Evolutionary conservation across 208 protist species (phyloP), one percentile per base, ranked within the genome.

Genomic region (Wallacemonas sp.): DNA sequence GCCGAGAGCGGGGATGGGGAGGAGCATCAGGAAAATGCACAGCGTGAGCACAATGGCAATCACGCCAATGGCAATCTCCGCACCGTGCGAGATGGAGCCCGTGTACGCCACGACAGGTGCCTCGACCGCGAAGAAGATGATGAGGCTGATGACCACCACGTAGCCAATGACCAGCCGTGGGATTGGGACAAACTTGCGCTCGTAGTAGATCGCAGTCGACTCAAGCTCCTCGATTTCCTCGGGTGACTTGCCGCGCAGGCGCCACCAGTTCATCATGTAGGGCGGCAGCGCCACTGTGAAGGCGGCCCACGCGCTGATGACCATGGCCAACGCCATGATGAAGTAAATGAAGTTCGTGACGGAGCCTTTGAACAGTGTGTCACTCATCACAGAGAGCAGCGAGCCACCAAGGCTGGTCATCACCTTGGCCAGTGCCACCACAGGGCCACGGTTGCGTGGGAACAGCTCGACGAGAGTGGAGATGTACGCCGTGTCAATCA

Each of bases 371-470:
- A 90, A 90, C 44, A 90, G 56, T n/a, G 72, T 85, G 33, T 57
- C 54, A 58, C 72, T 80, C 33, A 90, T 23, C 8, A 70, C 65
- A 1, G 84, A 61, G n/a, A 84, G 43, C 21, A 84, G 64, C 9
- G 84, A 87, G 74, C 80, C 79, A 54, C 84, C 84, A 23, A 90
- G 68, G n/a, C 80, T 70, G 2, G 84, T 83, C 84, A 90, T 86
- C 43, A 90, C 84, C 75, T 90, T 90, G n/a, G 72, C 84, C 12
- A 89, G 72, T 39, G 72, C 77, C 46, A 89, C 68, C 30, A 85
- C 76, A 4, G 78, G 83, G 52, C 83, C 83, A 34, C 83, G 78
- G 69, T 89, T 89, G 44, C 83, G 83, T 21, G 83, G 83, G 52
- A 89, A 89, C 0, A 83, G 49, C 61, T 89, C 83, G 60, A 78